Evolutionary conservation across 805 yeast species (phyloP), one percentile per base, ranked within the genome.

Genomic region (Blastobotrys parvus): DNA sequence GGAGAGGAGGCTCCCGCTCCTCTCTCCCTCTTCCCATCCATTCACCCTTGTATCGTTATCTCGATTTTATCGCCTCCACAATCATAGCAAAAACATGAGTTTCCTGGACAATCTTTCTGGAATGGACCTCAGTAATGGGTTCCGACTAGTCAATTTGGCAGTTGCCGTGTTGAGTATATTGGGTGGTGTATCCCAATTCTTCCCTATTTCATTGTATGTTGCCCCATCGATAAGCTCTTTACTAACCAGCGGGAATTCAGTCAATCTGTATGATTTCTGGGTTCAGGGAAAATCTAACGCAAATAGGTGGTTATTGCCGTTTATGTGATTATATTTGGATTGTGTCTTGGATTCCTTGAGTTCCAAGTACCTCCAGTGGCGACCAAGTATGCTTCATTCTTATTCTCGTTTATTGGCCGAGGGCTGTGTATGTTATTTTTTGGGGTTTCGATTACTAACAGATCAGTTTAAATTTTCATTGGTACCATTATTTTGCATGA

Each of bases 331-430:
- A 40, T 61, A 17, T 56, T 60, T 43, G 65, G 65, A 15, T 40
- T 60, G 20, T 58, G 47, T 13, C 46, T 57, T 21, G 58, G 51
- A 13, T 46, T 47, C 13, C 46, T 56, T 22, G 80, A 75, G 55
- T 74, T 74, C 57, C 61, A 61, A 25, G 68, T 70, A n/a, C 77
- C 78, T 3, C 63, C 72, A 3, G 70, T 71, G 52, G 71, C 76
- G 4, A 60, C 43, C 62, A 67, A 51, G 22, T 62, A 63, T 42
- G 81, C 69, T 38, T 76, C 76, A 16, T 82, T 74, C 55, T 68
- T 74, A 55, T 72, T 70, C 59, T 77, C 82, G 11, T 78, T 78
- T 54, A 59, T 81, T n/a, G 90, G 92, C 8, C 72, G 92, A 52
- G 92, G 90, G 20, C 59, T 75, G 16, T 75, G 78, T 73, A 67